Percentiles rank a stretch among this genome's conserved stretches.
These are phyloP conservation scores for Polytolypa hystricis DNA, from an alignment of 2,329 filamentous ascomycete genomes.

Conservation along the genomic window DNA sequence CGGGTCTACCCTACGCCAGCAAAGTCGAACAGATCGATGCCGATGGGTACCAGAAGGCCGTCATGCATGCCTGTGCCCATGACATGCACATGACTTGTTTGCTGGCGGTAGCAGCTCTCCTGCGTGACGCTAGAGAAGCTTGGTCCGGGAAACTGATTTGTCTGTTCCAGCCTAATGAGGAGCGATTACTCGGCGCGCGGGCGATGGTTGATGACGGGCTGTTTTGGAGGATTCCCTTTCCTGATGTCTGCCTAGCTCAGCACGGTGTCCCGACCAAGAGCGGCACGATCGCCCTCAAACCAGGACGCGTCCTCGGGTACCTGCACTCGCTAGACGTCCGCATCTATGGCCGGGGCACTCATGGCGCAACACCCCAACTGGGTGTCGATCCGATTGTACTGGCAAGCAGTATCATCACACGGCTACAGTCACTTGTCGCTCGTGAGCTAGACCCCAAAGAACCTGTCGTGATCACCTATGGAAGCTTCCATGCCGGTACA, in stretches of 20 bases:
- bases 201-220: conserved; percentile 52
- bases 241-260: conserved; percentile 46
- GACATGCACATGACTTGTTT: conserved; percentile 50
- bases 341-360: conserved; percentile 48
- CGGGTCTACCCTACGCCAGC: conserved; percentile 39
- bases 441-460: conserved; percentile 45
- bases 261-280: conserved; percentile 42
- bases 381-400: conserved; percentile 49
- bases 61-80: conserved; percentile 54
- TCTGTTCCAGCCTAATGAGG: conserved; percentile 58
- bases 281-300: conserved; percentile 28
- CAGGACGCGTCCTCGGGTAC: conserved; percentile 33
- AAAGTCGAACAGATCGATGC: conserved; percentile 34
- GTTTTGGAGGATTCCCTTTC: conserved; percentile 41
- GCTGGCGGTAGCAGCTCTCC: conserved; percentile 41
- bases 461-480: conserved; percentile 48
- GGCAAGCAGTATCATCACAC: conserved; percentile 44
- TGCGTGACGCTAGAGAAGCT: conserved; percentile 33
- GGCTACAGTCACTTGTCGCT: conserved; percentile 49
- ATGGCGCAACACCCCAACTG: conserved; percentile 46
- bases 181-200: conserved; percentile 51
- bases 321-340: conserved; percentile 40
- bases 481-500: conserved; percentile 47
- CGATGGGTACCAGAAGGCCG: conserved; percentile 41
- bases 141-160: conserved; percentile 56